These are phyloP conservation scores for Ceratobasidium sp. DNA, from an alignment of 1,284 basidiomycete genomes.

Conservation along the genomic window DNA sequence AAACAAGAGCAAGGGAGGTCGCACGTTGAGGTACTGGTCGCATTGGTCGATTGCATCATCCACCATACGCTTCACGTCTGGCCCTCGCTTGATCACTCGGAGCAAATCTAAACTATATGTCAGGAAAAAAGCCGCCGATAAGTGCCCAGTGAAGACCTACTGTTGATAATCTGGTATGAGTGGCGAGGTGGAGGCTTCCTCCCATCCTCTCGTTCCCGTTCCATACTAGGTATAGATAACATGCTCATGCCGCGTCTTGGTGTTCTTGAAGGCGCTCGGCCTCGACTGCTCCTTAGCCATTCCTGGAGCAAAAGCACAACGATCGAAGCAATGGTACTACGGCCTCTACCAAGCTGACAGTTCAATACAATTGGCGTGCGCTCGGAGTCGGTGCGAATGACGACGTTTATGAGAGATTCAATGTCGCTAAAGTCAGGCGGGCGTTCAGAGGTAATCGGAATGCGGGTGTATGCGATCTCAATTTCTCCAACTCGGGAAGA, in stretches of 20 bases:
- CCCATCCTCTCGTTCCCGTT: constrained; percentile 44
- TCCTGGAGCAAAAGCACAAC: constrained; percentile 88
- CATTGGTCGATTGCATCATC: constrained; percentile 94
- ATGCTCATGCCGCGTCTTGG: constrained; percentile 50
- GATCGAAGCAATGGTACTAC: constrained; percentile 90
- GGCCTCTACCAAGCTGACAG: constrained; percentile 95
- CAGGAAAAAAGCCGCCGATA: not conserved
- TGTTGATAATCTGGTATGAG: constrained; percentile 85
- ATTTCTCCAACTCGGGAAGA: constrained; percentile 66
- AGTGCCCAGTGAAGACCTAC: constrained; percentile 61
- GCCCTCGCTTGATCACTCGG: constrained; percentile 91
- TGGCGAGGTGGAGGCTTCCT: constrained; percentile 62
- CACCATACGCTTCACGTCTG: constrained; percentile 87
- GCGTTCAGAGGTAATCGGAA: constrained; percentile 86
- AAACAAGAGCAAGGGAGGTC: not conserved
- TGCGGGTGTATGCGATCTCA: constrained; percentile 82
- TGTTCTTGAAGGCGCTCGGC: constrained; percentile 39
- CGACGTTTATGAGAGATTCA: constrained; percentile 82
- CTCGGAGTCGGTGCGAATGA: constrained; percentile 78
- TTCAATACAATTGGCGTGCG: constrained; percentile 92
- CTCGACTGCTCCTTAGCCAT: constrained; percentile 74
- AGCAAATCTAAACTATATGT: constrained; percentile 75
- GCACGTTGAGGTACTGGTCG: constrained; percentile 82
- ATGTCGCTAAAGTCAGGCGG: constrained; percentile 63
- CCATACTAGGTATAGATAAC: constrained; percentile 48